These are phyloP conservation scores for Yamadazyma oceani DNA, from an alignment of 1,139 yeast genomes.

Conservation along the genomic window DNA sequence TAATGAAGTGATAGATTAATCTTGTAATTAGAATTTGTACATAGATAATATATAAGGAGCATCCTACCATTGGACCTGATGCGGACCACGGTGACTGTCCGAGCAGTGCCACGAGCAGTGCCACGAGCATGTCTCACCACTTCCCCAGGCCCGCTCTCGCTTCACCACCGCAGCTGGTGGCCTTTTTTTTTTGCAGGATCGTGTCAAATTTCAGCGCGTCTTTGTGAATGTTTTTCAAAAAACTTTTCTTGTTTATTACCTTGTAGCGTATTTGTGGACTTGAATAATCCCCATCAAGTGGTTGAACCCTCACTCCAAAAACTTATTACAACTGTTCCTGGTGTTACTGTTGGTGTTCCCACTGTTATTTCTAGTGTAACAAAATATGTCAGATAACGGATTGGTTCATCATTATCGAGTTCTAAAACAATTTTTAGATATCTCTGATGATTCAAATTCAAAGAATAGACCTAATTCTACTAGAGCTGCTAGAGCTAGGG, in stretches of 20 bases:
- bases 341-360: too few relatives aligned
- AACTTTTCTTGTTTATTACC: conserved; percentile 3
- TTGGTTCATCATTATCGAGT: conserved; percentile 49
- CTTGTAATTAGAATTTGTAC: conserved; percentile 5
- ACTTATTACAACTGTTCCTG: neutral
- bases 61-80: too few relatives aligned
- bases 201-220: conserved; percentile 4
- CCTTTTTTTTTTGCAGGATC: neutral
- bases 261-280: neutral
- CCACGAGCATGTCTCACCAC: too few relatives aligned
- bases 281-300: neutral
- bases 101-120: too few relatives aligned
- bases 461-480: conserved; percentile 48
- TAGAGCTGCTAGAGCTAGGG: conserved; percentile 77
- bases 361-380: neutral
- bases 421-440: conserved; percentile 52
- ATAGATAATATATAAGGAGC: conserved; percentile 1
- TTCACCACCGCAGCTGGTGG: neutral
- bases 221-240: conserved; percentile 4
- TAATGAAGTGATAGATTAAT: too few relatives aligned
- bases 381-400: conserved; percentile 39
- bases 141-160: too few relatives aligned
- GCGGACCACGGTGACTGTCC: too few relatives aligned
- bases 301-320: neutral
- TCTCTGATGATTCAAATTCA: conserved; percentile 47